These are phyloP conservation scores for Microthyrium microscopicum DNA, from an alignment of 2,329 filamentous ascomycete genomes.

Conservation along the genomic window DNA sequence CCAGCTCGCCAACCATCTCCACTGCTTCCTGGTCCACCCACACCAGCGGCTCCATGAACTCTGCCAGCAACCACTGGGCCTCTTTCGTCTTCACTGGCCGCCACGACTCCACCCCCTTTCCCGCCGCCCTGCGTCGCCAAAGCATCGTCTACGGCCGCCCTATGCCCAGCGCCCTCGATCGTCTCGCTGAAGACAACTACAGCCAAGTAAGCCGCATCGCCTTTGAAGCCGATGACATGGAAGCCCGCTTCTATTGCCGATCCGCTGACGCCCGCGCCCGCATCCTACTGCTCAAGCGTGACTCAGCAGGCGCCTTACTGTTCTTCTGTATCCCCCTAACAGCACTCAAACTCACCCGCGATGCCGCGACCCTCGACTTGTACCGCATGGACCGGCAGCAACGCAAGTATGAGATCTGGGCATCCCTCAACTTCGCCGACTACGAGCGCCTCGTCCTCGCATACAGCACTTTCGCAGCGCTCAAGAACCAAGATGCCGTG, in stretches of 20 bases:
- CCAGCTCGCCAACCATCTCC: constrained; percentile 6
- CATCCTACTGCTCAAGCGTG: constrained; percentile 33
- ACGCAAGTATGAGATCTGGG: constrained; percentile 32
- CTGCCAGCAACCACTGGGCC: constrained; percentile 23
- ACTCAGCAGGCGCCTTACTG: constrained; percentile 21
- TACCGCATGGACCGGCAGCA: constrained; percentile 23
- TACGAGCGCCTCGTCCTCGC: constrained; percentile 43
- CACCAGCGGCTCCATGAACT: constrained; percentile 9
- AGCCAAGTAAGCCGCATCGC: constrained; percentile 24
- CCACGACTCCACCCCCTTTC: constrained; percentile 22
- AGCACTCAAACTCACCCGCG: constrained; percentile 25
- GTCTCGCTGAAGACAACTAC: constrained; percentile 23
- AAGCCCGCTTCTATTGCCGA: constrained; percentile 34
- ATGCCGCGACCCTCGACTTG: constrained; percentile 24
- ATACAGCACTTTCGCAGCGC: constrained; percentile 38
- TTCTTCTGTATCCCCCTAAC: constrained; percentile 35
- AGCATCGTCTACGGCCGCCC: constrained; percentile 14
- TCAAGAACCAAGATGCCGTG: constrained; percentile 38
- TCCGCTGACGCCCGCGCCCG: constrained; percentile 33
- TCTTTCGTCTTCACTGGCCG: constrained; percentile 26
- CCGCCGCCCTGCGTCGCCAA: constrained; percentile 9
- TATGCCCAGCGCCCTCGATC: constrained; percentile 18
- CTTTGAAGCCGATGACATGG: constrained; percentile 31
- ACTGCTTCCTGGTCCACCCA: neutral
- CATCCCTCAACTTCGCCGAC: constrained; percentile 34